Base-by-base conservation (phyloP, 2,329 filamentous ascomycete species). In the Coniella lustricola region DNA sequence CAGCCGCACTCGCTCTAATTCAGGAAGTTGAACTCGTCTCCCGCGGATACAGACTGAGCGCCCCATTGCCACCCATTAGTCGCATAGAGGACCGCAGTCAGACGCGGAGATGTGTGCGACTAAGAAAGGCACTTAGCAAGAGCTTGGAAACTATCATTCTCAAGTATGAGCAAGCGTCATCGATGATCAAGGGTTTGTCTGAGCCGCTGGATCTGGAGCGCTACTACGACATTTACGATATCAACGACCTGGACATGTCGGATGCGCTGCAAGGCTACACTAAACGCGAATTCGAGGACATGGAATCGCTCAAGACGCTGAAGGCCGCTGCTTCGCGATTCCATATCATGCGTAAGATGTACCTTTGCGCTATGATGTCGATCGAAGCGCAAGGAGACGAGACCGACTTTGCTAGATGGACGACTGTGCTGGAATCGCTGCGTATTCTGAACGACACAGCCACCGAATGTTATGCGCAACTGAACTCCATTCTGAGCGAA, bases 1-100 rank as follows among this genome's bases (percentile, higher is more conserved):
- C 83, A 34, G 85, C 87, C 29, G 85, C 87, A 2, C 73, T 95
- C 48, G 82, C 85, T 33, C 77, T 95, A 52, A 84, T 96, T 54
- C 90, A 95, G 64, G 90, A 96, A 67, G 90, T 96, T n/a, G 90
- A 96, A 68, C 75, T 96, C 29, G 90, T 96, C 21, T 94, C 90
- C 25, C 81, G 90, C 57, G 90, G 90, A 18, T 96, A 47, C 59
- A 41, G 31, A 18, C 50, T 52, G 46, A 94, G 88, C 72, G 85
- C 82, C 14, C 91, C 90, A 20, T 69, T 97, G 32, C 91, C 93
- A 7, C 93, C 93, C n/a, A 85, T 96, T 52, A 94, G 87, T 56
- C 82, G 91, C 39, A 74, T 98, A 29, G 93, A 98, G 63, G 89
- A 94, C 57, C 82, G 82, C 52, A 81, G 81, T 37, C 87, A 94